Conservation (phyloP, 78 protist species). For the Dictyostelium discoideum region DNA sequence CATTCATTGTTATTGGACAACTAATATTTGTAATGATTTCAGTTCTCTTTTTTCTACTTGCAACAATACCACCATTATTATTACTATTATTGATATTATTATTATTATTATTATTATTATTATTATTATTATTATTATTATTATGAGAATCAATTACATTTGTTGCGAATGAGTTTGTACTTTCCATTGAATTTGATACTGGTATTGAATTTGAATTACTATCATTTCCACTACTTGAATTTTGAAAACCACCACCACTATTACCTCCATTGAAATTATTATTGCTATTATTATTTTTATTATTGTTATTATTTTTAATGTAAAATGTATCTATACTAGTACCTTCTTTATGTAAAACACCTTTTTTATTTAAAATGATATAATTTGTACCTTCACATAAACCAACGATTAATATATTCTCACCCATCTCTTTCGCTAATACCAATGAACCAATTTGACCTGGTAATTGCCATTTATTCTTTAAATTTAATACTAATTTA, state of each 20-base stretch:
- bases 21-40: conserved; percentile 62
- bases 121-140: not conserved
- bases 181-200: not conserved
- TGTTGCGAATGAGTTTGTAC: not conserved
- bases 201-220: not conserved
- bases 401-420: conserved; percentile 47
- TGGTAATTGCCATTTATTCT: conserved; percentile 74
- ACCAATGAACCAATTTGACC: conserved; percentile 63
- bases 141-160: not conserved
- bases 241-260: not conserved
- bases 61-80: not conserved
- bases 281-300: no score
- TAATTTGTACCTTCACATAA: conserved; percentile 71
- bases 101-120: not conserved
- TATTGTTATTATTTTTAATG: not conserved
- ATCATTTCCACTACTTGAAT: not conserved
- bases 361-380: conserved; percentile 42
- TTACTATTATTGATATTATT: not conserved
- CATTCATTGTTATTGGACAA: conserved; percentile 5
- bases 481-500: not conserved
- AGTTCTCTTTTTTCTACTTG: conserved; percentile 40
- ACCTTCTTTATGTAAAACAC: conserved; percentile 48
- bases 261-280: not conserved
- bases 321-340: not conserved
- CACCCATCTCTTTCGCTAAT: conserved; percentile 66